phyloP scores from a whole-genome alignment of 1,284 basidiomycete species.

The Chalciporus sp. region DNA sequence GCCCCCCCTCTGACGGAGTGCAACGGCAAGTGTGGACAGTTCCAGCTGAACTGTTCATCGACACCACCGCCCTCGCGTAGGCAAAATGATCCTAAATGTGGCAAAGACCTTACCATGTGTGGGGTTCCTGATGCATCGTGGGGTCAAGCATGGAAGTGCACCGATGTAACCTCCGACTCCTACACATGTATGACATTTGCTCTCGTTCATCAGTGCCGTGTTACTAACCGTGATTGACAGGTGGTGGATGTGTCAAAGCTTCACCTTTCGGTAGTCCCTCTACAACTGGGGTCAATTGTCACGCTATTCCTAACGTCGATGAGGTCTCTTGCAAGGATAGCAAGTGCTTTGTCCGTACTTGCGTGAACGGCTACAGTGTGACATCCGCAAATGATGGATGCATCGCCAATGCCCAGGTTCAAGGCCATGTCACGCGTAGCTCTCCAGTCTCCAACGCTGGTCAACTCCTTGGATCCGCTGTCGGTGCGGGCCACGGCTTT shows the following conservation, averaged over 20 bases:
- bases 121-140: constrained; percentile 13
- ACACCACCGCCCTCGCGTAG: constrained; percentile 19
- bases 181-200: constrained; percentile 15
- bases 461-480: background rate
- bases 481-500: background rate
- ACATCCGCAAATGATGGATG: constrained; percentile 13
- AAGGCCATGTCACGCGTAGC: background rate
- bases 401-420: background rate
- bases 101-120: constrained; percentile 15
- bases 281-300: constrained; percentile 17
- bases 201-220: background rate
- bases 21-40: constrained; percentile 22
- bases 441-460: background rate
- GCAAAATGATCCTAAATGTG: constrained; percentile 15
- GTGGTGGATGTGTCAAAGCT: constrained; percentile 23
- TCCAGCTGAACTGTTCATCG: constrained; percentile 7
- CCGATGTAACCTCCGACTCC: constrained; percentile 17
- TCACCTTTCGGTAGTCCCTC: constrained; percentile 18
- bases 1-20: constrained; percentile 18
- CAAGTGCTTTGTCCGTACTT: constrained; percentile 18
- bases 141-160: constrained; percentile 24
- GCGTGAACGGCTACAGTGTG: constrained; percentile 4
- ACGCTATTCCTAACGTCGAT: constrained; percentile 11
- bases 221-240: constrained; percentile 7
- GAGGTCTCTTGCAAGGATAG: constrained; percentile 14